Percentiles rank a stretch among this genome's conserved stretches.
phyloP scores from a whole-genome alignment of 495 filamentous ascomycete genomes.

The Aspergillus affinis region DNA sequence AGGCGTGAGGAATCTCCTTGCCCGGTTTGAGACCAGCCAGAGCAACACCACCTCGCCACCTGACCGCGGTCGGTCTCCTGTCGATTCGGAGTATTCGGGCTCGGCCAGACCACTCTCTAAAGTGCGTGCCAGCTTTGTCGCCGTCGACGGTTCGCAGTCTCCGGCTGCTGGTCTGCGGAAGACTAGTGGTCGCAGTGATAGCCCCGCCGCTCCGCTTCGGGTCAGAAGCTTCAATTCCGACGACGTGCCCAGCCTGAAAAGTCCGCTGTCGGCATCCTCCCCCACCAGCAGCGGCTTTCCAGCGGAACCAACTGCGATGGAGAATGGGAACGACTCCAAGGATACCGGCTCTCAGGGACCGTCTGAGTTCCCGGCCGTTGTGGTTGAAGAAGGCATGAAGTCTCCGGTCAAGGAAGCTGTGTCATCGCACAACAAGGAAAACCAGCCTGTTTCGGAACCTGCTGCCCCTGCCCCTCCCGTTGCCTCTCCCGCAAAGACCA shows the following conservation, averaged over 20 bases:
- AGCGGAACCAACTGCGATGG: slow-evolving; percentile 21
- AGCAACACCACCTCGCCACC: slow-evolving; percentile 56
- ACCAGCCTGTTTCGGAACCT: slow-evolving; percentile 12
- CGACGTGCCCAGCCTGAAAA: slow-evolving; percentile 30
- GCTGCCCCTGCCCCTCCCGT: slow-evolving; percentile 11
- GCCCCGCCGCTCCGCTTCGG: slow-evolving; percentile 29
- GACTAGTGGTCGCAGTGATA: slow-evolving; percentile 37
- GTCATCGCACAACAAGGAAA: slow-evolving; percentile 16
- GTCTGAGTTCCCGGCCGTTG: not conserved
- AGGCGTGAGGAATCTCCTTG: slow-evolving; percentile 72
- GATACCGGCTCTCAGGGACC: not conserved
- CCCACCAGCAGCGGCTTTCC: slow-evolving; percentile 25
- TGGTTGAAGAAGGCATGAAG: slow-evolving; percentile 2
- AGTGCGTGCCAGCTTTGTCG: slow-evolving; percentile 80
- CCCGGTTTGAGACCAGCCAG: slow-evolving; percentile 79
- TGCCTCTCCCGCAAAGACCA: slow-evolving; percentile 25
- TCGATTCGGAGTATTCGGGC: slow-evolving; percentile 44
- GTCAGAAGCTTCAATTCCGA: slow-evolving; percentile 37
- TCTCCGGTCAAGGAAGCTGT: slow-evolving; percentile 5
- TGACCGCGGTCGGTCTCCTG: slow-evolving; percentile 73
- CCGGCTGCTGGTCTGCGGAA: slow-evolving; percentile 33
- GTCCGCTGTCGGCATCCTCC: slow-evolving; percentile 29
- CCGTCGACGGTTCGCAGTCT: slow-evolving; percentile 58
- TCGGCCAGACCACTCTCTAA: slow-evolving; percentile 66
- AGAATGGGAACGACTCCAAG: slow-evolving; percentile 8